Evolutionary conservation across 257 asterid genomes (phyloP).

Genomic region (Nicotiana undulata): DNA sequence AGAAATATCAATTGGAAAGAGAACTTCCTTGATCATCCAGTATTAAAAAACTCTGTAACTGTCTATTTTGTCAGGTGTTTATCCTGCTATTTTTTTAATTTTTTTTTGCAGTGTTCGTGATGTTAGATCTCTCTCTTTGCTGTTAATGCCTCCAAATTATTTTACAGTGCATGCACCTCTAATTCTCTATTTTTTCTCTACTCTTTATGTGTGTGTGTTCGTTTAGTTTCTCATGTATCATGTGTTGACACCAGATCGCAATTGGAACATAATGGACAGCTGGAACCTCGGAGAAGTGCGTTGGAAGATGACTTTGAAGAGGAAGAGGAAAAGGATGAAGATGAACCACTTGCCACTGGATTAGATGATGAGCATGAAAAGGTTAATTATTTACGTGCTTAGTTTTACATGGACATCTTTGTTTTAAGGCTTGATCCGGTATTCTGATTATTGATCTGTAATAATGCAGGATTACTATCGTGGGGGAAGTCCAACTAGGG

Average conservation of each 20-base stretch:
- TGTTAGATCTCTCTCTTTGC: neutral
- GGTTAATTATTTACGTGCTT: constrained; percentile 30
- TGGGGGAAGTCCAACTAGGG: constrained; percentile 72
- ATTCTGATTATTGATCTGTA: constrained; percentile 6
- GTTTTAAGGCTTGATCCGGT: neutral
- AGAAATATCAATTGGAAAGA: neutral
- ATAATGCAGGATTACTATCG: constrained; percentile 59
- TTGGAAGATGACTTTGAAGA: constrained; percentile 99
- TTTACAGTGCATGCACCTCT: neutral
- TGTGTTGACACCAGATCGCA: constrained; percentile 48
- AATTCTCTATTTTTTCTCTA: neutral
- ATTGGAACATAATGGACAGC: constrained; percentile 62
- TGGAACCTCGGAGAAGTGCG: constrained; percentile 90
- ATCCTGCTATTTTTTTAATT: neutral
- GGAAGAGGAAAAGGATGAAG: constrained; percentile 95
- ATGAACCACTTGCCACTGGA: constrained; percentile 58
- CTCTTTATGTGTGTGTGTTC: neutral
- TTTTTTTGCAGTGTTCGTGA: neutral
- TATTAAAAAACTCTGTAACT: neutral
- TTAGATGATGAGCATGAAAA: constrained; percentile 51
- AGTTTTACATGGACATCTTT: neutral
- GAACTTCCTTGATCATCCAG: neutral
- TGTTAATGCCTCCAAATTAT: neutral
- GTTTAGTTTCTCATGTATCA: neutral
- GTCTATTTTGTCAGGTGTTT: neutral